Evolutionary conservation across 352 stramenopile genomes (phyloP), one percentile per base, ranked within the genome.

Genomic region (Elongisporangium prolatum): DNA sequence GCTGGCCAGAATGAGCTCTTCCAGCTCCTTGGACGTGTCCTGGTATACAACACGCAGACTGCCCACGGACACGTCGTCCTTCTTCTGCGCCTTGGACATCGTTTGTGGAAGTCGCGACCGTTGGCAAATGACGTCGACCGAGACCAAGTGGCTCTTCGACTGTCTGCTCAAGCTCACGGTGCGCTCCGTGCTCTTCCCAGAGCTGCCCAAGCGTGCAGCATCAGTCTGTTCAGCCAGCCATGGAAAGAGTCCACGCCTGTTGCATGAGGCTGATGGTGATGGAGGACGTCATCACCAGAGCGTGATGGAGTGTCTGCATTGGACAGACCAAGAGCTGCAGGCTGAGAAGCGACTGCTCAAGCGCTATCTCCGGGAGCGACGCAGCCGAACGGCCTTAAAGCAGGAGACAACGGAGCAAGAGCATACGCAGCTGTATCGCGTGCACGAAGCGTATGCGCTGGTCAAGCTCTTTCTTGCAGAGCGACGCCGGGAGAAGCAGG

Each of bases 31-130:
- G 20, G 75, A 69, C 4, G 74, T 75, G 61, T 92, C 80, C 50
- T 84, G 63, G 66, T 91, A 88, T 59, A 92, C 72, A 57, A 93
- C 72, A 11, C 78, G 73, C 48, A 93, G 68, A 4, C 67, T 67
- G 13, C 84, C 84, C 10, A 91, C 80, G 1, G 75, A 56, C 4
- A 92, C 70, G 50, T 93, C 82, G 60, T 92, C 84, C 57, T 91
- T 91, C 83, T 91, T 91, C 52, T 71, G 74, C 18, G 80, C 65
- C 52, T 91, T 93, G 21, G 83, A 93, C 80, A 89, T 89, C 48
- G 20, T 54, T 20, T 22, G 7, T 22, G 47, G 17, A 21, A 18
- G 64, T 66, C 50, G 56, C 54, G 44, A 62, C 18, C 56, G 68
- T 21, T 4, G 34, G 37, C 47, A 50, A 28, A 60, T 60, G 56